phyloP scores from a whole-genome alignment of 2,329 filamentous ascomycete species.

The Cyclaneusma minus region DNA sequence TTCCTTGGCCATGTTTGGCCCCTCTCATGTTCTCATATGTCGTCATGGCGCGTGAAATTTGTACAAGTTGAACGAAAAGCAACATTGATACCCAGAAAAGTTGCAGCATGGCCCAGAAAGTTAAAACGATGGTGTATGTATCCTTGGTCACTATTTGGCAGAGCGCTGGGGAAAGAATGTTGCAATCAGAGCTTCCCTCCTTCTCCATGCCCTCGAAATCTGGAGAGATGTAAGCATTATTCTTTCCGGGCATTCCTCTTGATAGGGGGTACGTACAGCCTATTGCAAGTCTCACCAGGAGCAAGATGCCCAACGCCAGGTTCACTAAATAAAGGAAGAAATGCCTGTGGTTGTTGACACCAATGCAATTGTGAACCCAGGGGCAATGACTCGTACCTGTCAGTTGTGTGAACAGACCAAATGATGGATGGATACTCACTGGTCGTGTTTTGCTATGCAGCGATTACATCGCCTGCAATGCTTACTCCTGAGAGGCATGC shows the following conservation, averaged over 20 bases:
- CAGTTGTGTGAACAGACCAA: constrained; percentile 8
- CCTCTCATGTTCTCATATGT: constrained; percentile 95
- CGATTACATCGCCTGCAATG: constrained; percentile 85
- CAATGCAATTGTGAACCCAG: constrained; percentile 95
- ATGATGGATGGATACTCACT: constrained; percentile 43
- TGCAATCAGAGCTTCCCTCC: constrained; percentile 44
- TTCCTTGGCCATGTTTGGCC: constrained; percentile 41
- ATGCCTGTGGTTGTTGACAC: constrained; percentile 88
- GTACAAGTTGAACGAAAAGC: constrained; percentile 80
- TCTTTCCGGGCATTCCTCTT: background rate
- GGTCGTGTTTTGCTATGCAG: constrained; percentile 92
- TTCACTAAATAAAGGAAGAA: constrained; percentile 82
- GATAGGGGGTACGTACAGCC: constrained; percentile 39
- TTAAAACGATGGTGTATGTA: constrained; percentile 66
- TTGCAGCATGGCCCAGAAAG: constrained; percentile 68
- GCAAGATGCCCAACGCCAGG: constrained; percentile 59
- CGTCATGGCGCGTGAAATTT: constrained; percentile 83
- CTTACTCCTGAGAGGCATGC: constrained; percentile 84
- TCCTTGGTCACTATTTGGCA: constrained; percentile 70
- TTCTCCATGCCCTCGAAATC: constrained; percentile 46
- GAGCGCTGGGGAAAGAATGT: constrained; percentile 56
- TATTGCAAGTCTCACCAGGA: constrained; percentile 58
- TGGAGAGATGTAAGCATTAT: constrained; percentile 21
- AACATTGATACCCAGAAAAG: constrained; percentile 97
- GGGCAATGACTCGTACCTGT: constrained; percentile 62